Percentiles rank a stretch among this genome's conserved stretches.
Evolutionary conservation across 768 basidiomycete genomes (phyloP).

Genomic region (Phanerochaete sordida): DNA sequence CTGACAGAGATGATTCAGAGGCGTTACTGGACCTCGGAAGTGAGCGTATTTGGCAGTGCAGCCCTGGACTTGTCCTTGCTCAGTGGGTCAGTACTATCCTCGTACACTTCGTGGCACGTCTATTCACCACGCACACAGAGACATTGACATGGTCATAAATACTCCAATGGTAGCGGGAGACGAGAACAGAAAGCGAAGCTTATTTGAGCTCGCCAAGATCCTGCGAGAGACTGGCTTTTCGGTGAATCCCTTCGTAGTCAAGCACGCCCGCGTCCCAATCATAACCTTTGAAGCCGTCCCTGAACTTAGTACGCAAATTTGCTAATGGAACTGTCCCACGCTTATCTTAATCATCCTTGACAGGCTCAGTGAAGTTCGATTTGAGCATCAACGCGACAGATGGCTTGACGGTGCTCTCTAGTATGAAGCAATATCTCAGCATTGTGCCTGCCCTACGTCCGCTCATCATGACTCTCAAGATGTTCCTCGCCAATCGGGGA

Average conservation of each 20-base stretch:
- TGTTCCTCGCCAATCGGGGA: slow-evolving; percentile 50
- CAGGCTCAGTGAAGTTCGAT: slow-evolving; percentile 60
- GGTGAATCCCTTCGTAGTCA: slow-evolving; percentile 40
- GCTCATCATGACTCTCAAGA: slow-evolving; percentile 61
- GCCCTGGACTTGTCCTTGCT: slow-evolving; percentile 61
- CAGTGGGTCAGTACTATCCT: slow-evolving; percentile 41
- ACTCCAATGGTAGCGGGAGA: slow-evolving; percentile 29
- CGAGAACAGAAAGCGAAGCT: slow-evolving; percentile 34
- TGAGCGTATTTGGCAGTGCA: slow-evolving; percentile 59
- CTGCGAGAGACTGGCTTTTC: slow-evolving; percentile 45
- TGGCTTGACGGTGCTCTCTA: slow-evolving; percentile 47
- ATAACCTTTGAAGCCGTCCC: slow-evolving; percentile 51
- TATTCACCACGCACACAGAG: slow-evolving; percentile 34
- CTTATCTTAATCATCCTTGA: background rate
- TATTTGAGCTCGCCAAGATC: slow-evolving; percentile 46
- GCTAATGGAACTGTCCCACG: background rate
- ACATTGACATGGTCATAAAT: slow-evolving; percentile 57
- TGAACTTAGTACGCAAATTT: slow-evolving; percentile 30
- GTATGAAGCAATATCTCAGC: slow-evolving; percentile 50
- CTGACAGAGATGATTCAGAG: slow-evolving; percentile 43
- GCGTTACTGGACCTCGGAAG: slow-evolving; percentile 42
- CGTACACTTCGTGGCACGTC: background rate
- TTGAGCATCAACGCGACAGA: slow-evolving; percentile 62
- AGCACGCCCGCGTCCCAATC: slow-evolving; percentile 58
- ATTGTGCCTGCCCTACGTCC: slow-evolving; percentile 56